Base-by-base conservation (phyloP, 2,329 filamentous ascomycete genomes). In the Talaromyces sp. region DNA sequence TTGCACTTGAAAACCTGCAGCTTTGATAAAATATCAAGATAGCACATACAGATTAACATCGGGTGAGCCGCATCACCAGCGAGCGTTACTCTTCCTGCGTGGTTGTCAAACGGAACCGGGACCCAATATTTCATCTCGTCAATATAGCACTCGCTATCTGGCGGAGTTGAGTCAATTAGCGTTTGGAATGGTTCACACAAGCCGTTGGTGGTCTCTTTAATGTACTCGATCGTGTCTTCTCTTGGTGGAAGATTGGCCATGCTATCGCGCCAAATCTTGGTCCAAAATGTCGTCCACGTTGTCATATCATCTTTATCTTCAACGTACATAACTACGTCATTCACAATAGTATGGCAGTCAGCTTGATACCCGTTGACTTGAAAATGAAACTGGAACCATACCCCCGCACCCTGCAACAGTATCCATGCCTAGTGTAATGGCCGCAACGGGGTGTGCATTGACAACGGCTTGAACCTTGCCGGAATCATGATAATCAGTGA, bases 121-220 rank as follows among this genome's bases (percentile, higher is more conserved):
- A 60, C 32, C 58, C 58, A 60, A 49, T 41, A 60, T 27, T 56
- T 60, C 58, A 60, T 60, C 32, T 60, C 58, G 51, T 60, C 58
- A 1, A 60, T 31, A 56, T 56, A 60, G n/a, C 58, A 60, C 29
- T 35, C 24, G 27, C 58, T 56, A 17, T 51, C 58, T 11, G 29
- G 17, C 19, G 58, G 53, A 2, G 58, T 60, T 29, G 52, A 60
- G 24, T 56, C 41, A 29, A 60, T 21, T 17, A 60, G n/a, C 7
- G 58, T 51, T 24, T 60, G 53, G 38, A 60, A 60, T 19, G 58
- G 58, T 26, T 60, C 58, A 35, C 58, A 60, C 11, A 60, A 8
- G 35, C 55, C 50, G 21, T 32, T 52, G 21, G 58, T 60, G 11
- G 31, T 60, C 35, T 52, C 17, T 17, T 60, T 60, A 38, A 60